Percentiles rank a stretch among this genome's conserved stretches.
These are phyloP conservation scores for Microcyclospora pomicola DNA, from an alignment of 2,329 filamentous ascomycete genomes.

Conservation along the genomic window DNA sequence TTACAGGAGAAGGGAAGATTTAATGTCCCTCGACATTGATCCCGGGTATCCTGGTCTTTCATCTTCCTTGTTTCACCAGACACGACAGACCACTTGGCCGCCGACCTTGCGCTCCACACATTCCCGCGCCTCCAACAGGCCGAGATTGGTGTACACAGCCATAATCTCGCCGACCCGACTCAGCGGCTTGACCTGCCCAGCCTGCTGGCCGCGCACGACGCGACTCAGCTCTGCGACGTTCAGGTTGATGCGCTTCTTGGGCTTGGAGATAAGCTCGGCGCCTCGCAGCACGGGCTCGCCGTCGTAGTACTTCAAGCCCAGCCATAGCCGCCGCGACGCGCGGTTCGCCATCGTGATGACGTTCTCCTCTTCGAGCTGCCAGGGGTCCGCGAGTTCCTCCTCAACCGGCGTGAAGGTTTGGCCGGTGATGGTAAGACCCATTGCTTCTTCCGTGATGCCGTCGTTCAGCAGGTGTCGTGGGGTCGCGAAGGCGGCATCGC, in stretches of 20 bases:
- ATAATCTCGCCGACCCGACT: conserved; percentile 67
- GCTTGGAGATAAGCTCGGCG: conserved; percentile 55
- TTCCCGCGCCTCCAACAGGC: conserved; percentile 69
- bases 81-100: conserved; percentile 64
- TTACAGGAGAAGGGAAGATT: too few relatives aligned
- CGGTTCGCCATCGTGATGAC: conserved; percentile 43
- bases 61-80: conserved; percentile 29
- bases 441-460: conserved; percentile 18
- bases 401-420: conserved; percentile 15
- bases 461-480: conserved; percentile 13
- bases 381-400: conserved; percentile 13
- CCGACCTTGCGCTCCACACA: conserved; percentile 68
- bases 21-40: too few relatives aligned
- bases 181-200: conserved; percentile 56
- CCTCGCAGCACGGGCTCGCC: conserved; percentile 62
- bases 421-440: conserved; percentile 17
- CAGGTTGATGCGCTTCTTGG: conserved; percentile 57
- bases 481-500: conserved; percentile 3
- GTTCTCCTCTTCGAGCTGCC: conserved; percentile 16
- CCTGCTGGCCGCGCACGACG: conserved; percentile 55
- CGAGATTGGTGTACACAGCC: conserved; percentile 63
- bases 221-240: conserved; percentile 46
- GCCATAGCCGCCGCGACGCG: conserved; percentile 63
- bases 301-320: conserved; percentile 82
- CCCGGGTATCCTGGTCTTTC: not conserved